A percentile compares a stretch with the other conserved stretches of the same genome.
Conservation (phyloP, 441 rosid genomes). For the Mallotus japonicus region DNA sequence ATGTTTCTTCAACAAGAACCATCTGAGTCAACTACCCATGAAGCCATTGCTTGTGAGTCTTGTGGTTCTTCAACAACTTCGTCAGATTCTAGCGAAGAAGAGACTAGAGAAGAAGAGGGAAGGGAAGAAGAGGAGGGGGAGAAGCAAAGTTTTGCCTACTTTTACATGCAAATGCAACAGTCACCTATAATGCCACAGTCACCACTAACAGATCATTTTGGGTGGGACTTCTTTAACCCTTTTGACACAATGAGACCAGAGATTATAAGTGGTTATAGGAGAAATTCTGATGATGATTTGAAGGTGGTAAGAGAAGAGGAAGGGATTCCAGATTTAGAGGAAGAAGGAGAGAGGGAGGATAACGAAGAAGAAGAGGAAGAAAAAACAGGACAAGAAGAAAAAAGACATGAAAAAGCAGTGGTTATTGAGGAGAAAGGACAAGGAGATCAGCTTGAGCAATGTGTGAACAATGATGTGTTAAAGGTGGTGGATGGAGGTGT, state of each 20-base stretch:
- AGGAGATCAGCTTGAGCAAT: constrained; percentile 26
- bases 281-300: constrained; percentile 54
- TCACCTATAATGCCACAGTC: constrained; percentile 41
- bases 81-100: constrained; percentile 42
- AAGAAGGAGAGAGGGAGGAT: constrained; percentile 38
- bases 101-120: constrained; percentile 19
- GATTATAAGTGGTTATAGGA: constrained; percentile 43
- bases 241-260: constrained; percentile 56
- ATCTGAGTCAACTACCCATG: constrained; percentile 43
- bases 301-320: constrained; percentile 63
- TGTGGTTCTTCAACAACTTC: constrained; percentile 42
- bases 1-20: constrained; percentile 56
- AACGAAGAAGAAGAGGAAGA: constrained; percentile 61
- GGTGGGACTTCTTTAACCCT: constrained; percentile 78
- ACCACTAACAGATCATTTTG: constrained; percentile 52
- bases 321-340: constrained; percentile 79
- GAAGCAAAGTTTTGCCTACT: constrained; percentile 38
- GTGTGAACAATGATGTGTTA: constrained; percentile 27
- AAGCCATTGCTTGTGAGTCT: constrained; percentile 42
- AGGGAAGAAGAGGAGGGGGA: not conserved
- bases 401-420: constrained; percentile 30
- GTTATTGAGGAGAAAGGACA: constrained; percentile 34
- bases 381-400: constrained; percentile 8
- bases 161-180: constrained; percentile 52
- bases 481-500: constrained; percentile 31